phyloP scores from a whole-genome alignment of 495 filamentous ascomycete genomes.

The Neurospora discreta region DNA sequence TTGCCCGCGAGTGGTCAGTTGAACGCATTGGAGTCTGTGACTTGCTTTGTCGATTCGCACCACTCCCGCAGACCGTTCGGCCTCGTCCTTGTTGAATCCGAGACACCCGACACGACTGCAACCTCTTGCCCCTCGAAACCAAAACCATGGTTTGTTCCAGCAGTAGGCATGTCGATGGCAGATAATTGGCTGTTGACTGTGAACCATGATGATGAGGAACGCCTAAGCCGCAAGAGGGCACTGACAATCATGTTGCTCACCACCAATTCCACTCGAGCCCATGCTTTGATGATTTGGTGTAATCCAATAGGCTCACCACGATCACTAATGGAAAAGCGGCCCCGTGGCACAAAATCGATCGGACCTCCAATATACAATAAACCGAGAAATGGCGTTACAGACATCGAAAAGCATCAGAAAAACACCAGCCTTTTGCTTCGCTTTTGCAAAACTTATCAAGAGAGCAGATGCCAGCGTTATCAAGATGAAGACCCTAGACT shows the following conservation, averaged over 20 bases:
- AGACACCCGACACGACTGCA: background rate
- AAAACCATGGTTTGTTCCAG: background rate
- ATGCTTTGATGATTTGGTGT: background rate
- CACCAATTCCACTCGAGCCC: background rate
- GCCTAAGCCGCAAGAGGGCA: background rate
- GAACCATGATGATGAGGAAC: background rate
- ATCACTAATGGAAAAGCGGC: background rate
- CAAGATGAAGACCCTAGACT: background rate
- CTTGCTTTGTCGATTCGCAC: background rate
- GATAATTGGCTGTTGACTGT: background rate
- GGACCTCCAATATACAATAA: background rate
- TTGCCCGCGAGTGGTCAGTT: background rate
- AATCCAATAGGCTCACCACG: background rate
- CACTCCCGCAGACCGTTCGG: background rate
- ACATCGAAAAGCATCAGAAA: background rate
- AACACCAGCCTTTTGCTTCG: background rate
- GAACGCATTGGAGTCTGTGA: background rate
- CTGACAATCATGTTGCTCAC: background rate
- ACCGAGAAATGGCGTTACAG: background rate
- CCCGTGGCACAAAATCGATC: background rate
- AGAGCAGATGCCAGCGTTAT: background rate
- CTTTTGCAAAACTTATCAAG: background rate
- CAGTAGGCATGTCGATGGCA: background rate
- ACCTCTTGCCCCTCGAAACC: background rate
- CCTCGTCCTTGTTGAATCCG: background rate